Percentiles rank a stretch among this genome's conserved stretches.
Evolutionary conservation across 345 rosid genomes (phyloP).

Genomic region (Atalantia buxifolia): DNA sequence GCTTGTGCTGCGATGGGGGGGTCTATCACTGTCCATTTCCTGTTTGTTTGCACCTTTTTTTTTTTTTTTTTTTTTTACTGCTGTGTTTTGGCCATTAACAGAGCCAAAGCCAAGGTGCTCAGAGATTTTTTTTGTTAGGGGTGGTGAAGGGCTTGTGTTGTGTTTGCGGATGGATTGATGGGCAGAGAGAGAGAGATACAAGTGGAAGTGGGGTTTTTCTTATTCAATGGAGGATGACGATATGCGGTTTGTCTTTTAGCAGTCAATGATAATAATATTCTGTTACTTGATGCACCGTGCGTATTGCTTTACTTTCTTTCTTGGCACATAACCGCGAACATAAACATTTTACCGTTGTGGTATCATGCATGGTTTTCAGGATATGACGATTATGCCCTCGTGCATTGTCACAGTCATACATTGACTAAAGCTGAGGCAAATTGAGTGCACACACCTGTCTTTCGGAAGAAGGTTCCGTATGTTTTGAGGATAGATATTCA

Average conservation of each 20-base stretch:
- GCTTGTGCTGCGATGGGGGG: conserved; percentile 66
- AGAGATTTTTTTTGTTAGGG: not conserved
- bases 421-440: too few relatives aligned
- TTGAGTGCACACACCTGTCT: too few relatives aligned
- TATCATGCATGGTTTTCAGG: not conserved
- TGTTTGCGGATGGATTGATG: not conserved
- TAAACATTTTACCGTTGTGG: too few relatives aligned
- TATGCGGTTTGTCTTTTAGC: conserved; percentile 35
- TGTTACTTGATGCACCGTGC: too few relatives aligned
- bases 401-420: not conserved
- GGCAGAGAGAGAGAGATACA: not conserved
- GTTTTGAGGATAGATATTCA: too few relatives aligned
- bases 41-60: not conserved
- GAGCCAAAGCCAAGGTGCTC: not conserved
- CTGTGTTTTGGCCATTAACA: conserved; percentile 16
- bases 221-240: conserved; percentile 18
- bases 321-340: too few relatives aligned
- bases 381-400: conserved; percentile 18
- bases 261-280: not conserved
- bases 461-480: too few relatives aligned
- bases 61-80: conserved; percentile 22
- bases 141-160: not conserved
- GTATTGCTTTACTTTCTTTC: too few relatives aligned
- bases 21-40: conserved; percentile 62
- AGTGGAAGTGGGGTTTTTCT: not conserved